Evolutionary conservation across 306 rosid genomes (phyloP).

Genomic region (Rubus idaeus): DNA sequence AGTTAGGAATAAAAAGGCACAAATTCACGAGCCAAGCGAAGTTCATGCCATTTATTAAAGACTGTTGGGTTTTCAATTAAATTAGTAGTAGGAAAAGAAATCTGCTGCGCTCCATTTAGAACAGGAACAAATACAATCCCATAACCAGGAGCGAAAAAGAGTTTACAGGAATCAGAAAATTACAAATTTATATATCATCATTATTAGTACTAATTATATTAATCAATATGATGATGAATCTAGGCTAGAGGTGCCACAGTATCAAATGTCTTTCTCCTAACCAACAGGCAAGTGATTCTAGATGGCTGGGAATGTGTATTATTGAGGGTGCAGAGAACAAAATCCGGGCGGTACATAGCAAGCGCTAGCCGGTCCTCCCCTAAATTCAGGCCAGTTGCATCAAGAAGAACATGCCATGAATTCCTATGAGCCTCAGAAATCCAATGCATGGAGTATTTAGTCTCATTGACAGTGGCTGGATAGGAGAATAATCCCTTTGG

Average conservation of each 20-base stretch:
- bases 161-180: background rate
- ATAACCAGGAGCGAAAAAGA: slow-evolving; percentile 1
- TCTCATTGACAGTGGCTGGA: slow-evolving; percentile 24
- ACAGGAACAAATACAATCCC: background rate
- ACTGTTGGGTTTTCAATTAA: background rate
- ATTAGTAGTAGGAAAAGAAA: background rate
- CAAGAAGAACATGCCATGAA: slow-evolving; percentile 43
- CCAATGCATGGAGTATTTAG: slow-evolving; percentile 34
- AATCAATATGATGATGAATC: background rate
- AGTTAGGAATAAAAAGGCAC: background rate
- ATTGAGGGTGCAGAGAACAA: slow-evolving; percentile 31
- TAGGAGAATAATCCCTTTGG: slow-evolving; percentile 37
- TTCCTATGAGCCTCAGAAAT: slow-evolving; percentile 42
- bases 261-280: slow-evolving; percentile 40
- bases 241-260: slow-evolving; percentile 23
- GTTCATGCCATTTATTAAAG: background rate
- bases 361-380: slow-evolving; percentile 31
- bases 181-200: background rate
- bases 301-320: slow-evolving; percentile 37
- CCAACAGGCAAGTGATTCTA: slow-evolving; percentile 35
- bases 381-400: slow-evolving; percentile 29
- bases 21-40: background rate
- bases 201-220: background rate
- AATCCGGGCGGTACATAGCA: slow-evolving; percentile 37
- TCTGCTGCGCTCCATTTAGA: background rate